Evolutionary conservation across 2,329 filamentous ascomycete species (phyloP).

Genomic region (Beauveria sp.): DNA sequence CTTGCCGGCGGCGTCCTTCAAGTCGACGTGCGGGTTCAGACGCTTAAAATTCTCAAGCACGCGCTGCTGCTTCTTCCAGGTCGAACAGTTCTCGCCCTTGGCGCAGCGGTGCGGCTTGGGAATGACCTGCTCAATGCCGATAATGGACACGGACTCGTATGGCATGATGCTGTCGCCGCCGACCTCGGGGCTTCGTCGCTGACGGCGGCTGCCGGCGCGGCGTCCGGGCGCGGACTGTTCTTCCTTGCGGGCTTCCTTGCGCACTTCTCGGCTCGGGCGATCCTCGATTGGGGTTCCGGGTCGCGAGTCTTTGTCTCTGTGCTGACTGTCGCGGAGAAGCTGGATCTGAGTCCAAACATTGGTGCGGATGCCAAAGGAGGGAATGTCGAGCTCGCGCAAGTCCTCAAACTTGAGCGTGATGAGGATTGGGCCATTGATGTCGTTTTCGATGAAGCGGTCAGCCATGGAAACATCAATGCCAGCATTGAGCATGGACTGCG

Average conservation of each 20-base stretch:
- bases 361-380: conserved; percentile 73
- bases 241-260: conserved; percentile 36
- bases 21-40: conserved; percentile 60
- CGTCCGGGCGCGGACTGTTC: conserved; percentile 28
- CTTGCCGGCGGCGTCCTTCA: conserved; percentile 46
- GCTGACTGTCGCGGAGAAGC: conserved; percentile 51
- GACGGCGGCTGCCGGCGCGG: conserved; percentile 32
- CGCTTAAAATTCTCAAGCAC: conserved; percentile 67
- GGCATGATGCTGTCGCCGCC: conserved; percentile 65
- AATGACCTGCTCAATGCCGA: conserved; percentile 82
- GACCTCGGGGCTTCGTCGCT: conserved; percentile 21
- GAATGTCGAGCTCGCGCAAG: conserved; percentile 71
- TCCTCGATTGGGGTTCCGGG: conserved; percentile 57
- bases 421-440: conserved; percentile 82
- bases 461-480: conserved; percentile 72
- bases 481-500: conserved; percentile 77
- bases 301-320: conserved; percentile 42
- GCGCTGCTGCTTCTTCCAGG: conserved; percentile 73
- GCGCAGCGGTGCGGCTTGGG: conserved; percentile 78
- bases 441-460: conserved; percentile 81
- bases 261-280: conserved; percentile 42
- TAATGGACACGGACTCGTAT: conserved; percentile 79
- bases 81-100: conserved; percentile 79
- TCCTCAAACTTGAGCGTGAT: conserved; percentile 90
- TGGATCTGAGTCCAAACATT: conserved; percentile 76